Conservation (phyloP, 257 asterid species). For the Primulina tabacum region DNA sequence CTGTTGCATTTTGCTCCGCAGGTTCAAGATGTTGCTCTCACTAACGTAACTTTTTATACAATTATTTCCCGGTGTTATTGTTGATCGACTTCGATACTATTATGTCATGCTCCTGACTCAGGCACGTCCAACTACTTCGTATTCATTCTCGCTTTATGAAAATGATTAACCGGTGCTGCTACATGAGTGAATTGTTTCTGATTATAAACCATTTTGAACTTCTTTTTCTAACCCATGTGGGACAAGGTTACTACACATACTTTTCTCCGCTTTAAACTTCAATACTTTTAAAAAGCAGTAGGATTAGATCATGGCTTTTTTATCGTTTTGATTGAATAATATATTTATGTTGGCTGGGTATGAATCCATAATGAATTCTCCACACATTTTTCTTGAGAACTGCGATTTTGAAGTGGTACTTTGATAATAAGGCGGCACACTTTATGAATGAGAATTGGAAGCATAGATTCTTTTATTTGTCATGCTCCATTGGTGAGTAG, state of each 20-base stretch:
- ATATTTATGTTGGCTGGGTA: constrained; percentile 1
- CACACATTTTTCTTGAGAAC: constrained; percentile 17
- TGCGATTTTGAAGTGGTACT: background rate
- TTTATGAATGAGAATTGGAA: constrained; percentile 3
- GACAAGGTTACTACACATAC: background rate
- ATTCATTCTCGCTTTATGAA: too few species aligned
- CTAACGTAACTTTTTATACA: too few species aligned
- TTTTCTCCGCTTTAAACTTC: constrained; percentile 10
- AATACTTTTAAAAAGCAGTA: background rate
- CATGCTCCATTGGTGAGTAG: background rate
- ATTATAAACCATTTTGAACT: too few species aligned
- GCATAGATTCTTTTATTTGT: background rate
- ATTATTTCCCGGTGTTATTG: too few species aligned
- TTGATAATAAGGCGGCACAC: background rate
- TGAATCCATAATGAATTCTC: constrained; percentile 8
- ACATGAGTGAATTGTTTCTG: too few species aligned
- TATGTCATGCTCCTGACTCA: too few species aligned
- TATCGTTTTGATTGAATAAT: background rate
- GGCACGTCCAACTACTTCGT: too few species aligned
- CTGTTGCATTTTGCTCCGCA: too few species aligned
- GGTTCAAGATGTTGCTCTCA: too few species aligned
- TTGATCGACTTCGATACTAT: too few species aligned
- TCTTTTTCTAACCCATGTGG: too few species aligned
- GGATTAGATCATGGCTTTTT: constrained; percentile 16
- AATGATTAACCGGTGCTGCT: too few species aligned